phyloP scores from a whole-genome alignment of 345 rosid genomes.

The Acer campestre region DNA sequence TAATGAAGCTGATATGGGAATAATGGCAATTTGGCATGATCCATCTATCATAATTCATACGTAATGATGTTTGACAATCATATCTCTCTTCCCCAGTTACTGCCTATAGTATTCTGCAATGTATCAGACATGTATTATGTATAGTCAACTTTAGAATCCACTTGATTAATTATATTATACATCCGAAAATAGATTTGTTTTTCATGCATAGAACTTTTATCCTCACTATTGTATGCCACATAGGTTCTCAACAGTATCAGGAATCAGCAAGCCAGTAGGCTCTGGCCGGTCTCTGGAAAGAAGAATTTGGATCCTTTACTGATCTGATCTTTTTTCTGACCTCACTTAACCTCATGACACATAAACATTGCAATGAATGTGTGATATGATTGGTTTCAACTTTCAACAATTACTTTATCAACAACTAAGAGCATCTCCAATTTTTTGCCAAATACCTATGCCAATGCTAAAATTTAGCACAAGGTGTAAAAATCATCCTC shows the following conservation, averaged over 20 bases:
- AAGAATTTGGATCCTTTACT: no score
- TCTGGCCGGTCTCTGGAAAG: not conserved
- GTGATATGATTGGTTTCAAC: no score
- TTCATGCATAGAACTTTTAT: not conserved
- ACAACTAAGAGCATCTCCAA: no score
- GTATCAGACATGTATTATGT: not conserved
- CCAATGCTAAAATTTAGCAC: no score
- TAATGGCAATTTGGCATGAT: not conserved
- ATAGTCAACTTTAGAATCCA: not conserved
- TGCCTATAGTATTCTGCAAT: not conserved
- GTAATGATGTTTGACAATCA: not conserved
- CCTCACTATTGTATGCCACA: not conserved
- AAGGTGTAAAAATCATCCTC: no score
- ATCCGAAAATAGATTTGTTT: not conserved
- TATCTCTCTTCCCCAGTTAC: not conserved
- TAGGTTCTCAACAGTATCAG: not conserved
- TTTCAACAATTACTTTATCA: no score
- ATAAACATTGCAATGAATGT: no score
- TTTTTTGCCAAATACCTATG: no score
- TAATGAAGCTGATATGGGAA: not conserved
- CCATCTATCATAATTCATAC: not conserved
- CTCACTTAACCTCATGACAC: no score
- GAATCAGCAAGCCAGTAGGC: not conserved
- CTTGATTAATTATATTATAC: not conserved
- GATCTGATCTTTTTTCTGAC: no score